These are phyloP conservation scores for Dryas octopetala DNA, from an alignment of 306 rosid species.

Conservation along the genomic window DNA sequence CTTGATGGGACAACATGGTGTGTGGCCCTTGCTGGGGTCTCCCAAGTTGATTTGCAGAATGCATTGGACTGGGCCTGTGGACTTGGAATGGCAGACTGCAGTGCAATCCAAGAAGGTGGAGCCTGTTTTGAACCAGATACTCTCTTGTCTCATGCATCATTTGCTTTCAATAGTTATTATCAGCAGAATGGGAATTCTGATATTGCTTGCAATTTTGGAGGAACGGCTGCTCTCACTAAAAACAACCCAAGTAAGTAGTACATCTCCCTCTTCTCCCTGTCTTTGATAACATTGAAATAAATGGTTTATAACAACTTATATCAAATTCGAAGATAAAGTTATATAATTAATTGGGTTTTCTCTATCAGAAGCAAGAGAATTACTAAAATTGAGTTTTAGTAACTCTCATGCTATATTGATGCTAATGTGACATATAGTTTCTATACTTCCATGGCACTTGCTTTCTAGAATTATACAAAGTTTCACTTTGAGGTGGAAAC, in stretches of 20 bases:
- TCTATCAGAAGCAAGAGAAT: background rate
- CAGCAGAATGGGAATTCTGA: conserved; percentile 91
- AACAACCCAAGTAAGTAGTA: conserved; percentile 44
- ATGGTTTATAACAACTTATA: background rate
- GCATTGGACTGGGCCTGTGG: conserved; percentile 99
- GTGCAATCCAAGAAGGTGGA: conserved; percentile 58
- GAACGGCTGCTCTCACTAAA: conserved; percentile 68
- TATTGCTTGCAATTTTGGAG: conserved; percentile 95
- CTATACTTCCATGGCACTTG: background rate
- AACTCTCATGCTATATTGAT: too few relatives aligned
- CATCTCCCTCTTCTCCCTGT: background rate
- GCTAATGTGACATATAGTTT: background rate
- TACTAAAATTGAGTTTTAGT: background rate
- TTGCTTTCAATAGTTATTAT: conserved; percentile 75
- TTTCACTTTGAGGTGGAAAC: background rate
- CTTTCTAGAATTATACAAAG: background rate
- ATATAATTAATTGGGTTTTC: background rate
- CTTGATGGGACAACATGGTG: conserved; percentile 90
- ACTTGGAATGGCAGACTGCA: conserved; percentile 72
- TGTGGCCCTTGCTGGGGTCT: conserved; percentile 73
- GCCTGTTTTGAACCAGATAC: conserved; percentile 74
- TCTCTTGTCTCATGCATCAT: conserved; percentile 86
- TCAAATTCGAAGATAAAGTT: background rate
- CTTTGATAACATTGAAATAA: too few relatives aligned
- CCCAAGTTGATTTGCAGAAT: conserved; percentile 79